Evolutionary conservation across 2,329 filamentous ascomycete genomes (phyloP), one percentile per base, ranked within the genome.

Genomic region (Aspergillus sp.): DNA sequence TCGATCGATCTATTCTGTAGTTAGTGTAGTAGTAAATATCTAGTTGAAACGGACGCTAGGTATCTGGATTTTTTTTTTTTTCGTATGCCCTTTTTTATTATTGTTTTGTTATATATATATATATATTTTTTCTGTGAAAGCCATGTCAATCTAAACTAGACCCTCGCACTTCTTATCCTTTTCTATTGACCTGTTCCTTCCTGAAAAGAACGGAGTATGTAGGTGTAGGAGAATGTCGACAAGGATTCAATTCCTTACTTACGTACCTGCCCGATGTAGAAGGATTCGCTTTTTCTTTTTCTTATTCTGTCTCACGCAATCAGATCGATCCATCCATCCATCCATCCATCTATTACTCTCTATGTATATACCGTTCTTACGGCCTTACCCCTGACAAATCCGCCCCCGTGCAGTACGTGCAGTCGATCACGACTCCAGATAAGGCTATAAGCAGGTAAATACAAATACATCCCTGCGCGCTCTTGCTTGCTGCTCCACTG

Each of bases 401-500:
- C 14, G 36, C 51, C 18, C 31, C 51, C n/a, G 18, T 42, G 36
- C 36, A 42, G 36, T 29, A 29, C 26, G 26, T 36, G 26, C 29
- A 22, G 31, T n/a, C 31, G 18, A 53, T 22, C 51, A 42, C 51
- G 24, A 32, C 51, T 42, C 24, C 29, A 20, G 45, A 20, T 31
- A 29, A 29, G 26, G 26, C 26, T 29, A 29, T 29, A 42, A 14
- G 4, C 20, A 18, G 31, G 49, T 47, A 59, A 59, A 59, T 59
- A 54, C 57, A 59, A 59, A 59, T 59, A 59, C 57, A 59, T 52
- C 52, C 57, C 57, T 59, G 57, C 36, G 4, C 6, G 36, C 16
- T 42, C 14, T 42, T 42, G 16, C 36, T n/a, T 42, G 52, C 29
- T 36, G 49, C 52, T 59, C 52, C 57, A 59, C 57, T 52, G 22